Conservation (phyloP, 139 green algal species). For the Auxenochlorella pyrenoidosa region DNA sequence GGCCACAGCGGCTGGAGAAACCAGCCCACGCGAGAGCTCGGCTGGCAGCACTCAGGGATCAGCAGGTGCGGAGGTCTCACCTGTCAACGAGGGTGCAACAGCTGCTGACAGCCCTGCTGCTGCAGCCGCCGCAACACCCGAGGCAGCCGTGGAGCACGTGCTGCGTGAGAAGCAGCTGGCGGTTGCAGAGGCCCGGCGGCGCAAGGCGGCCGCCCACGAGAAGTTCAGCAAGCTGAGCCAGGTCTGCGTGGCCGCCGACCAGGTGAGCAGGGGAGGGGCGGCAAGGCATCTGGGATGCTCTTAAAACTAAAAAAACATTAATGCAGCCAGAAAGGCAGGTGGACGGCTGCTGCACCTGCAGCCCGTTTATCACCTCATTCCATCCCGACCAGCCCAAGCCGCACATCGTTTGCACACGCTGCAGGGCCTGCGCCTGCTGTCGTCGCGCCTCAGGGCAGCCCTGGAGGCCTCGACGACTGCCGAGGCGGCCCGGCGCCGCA, state of each 20-base stretch:
- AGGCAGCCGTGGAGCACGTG: background rate
- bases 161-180: slow-evolving; percentile 8
- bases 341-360: no score
- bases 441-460: slow-evolving; percentile 31
- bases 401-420: no score
- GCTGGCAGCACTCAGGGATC: background rate
- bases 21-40: background rate
- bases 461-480: background rate
- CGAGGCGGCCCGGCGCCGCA: background rate
- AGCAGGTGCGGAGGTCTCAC: no score
- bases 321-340: no score
- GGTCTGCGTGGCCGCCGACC: slow-evolving; percentile 74
- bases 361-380: no score
- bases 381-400: no score
- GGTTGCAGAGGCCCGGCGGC: slow-evolving; percentile 48
- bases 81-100: background rate
- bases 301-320: background rate
- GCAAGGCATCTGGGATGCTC: background rate
- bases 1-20: background rate
- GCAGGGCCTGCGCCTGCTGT: slow-evolving; percentile 42
- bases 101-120: background rate
- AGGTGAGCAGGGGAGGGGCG: slow-evolving; percentile 24
- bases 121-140: background rate
- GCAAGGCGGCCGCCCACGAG: slow-evolving; percentile 35
- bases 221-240: slow-evolving; percentile 74